Base-by-base conservation (phyloP, 345 rosid genomes). In the Camelina laxa region DNA sequence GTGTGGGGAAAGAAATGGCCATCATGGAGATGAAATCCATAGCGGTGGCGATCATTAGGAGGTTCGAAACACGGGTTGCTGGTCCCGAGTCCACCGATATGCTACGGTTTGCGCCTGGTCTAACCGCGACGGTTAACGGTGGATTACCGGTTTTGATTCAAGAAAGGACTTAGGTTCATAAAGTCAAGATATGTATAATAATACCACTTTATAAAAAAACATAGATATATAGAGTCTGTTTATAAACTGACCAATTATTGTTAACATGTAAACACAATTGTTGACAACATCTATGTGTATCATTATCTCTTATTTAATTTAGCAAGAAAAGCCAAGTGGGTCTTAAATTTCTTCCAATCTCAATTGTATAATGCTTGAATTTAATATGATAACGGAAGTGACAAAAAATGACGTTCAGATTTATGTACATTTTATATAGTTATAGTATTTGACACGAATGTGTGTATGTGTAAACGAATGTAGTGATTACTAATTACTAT, bases 1-100 rank as follows among this genome's bases (percentile, higher is more conserved):
- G 97, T 30, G 64, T 91, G 55, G 97, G 97, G 15, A 89, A 91
- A 72, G 97, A 91, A 63, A 86, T 91, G 86, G 95, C 91, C 1
- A 67, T 91, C 15, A 30, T 87, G 72, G 90, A 87, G 85, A 74
- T 91, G 50, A 91, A 88, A 65, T 70, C 77, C 13, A 88, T 88
- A 31, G 87, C 87, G 0, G 76, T 86, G 48, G 78, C 89, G 4
- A 71, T 91, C 19, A 57, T 86, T 39, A 81, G 83, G 44, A 61
- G 65, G 24, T 91, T 87, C 47, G 60, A 80, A 12, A 60, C 83
- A 54, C 67, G 83, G 21, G 65, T 74, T 9, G 67, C 36, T 31
- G 13, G 76, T 1, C 20, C 76, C 0, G 48, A 20, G n/a, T 5
- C 54, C 3, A 47, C 56, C 36, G 79, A 75, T 16, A 50, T 30